A percentile compares a stretch with the other conserved stretches of the same genome.
phyloP scores from a whole-genome alignment of 106 monocot genomes.

The Iris macrosiphon region DNA sequence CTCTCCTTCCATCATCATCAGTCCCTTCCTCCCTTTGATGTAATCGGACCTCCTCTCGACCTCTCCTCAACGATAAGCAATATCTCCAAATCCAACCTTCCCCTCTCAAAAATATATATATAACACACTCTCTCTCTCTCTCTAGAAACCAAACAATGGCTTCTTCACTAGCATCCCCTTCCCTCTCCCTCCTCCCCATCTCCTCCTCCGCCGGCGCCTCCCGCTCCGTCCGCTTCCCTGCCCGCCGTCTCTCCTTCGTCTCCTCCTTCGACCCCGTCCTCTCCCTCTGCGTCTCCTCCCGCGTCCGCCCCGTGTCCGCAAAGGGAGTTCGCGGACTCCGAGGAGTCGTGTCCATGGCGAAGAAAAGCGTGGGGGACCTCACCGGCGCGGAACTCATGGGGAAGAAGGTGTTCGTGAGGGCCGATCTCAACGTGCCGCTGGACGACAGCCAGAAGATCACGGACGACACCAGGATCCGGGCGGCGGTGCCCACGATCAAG shows the following conservation, averaged over 20 bases:
- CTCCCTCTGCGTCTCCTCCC: conserved; percentile 15
- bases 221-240: conserved; percentile 19
- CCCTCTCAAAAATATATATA: not conserved
- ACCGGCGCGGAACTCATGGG: conserved; percentile 61
- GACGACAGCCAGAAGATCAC: conserved; percentile 86
- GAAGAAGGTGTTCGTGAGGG: conserved; percentile 78
- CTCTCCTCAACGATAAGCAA: conserved; percentile 54
- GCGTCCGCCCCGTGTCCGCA: conserved; percentile 26
- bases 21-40: too few species aligned
- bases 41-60: too few species aligned
- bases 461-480: conserved; percentile 87
- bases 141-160: not conserved
- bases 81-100: too few species aligned
- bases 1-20: too few species aligned
- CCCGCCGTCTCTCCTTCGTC: conserved; percentile 42
- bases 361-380: conserved; percentile 87
- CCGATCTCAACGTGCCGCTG: conserved; percentile 85
- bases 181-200: conserved; percentile 41
- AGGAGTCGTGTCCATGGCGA: conserved; percentile 71
- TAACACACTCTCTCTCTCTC: conserved; percentile 1
- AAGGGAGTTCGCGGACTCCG: conserved; percentile 27
- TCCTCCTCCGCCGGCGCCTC: conserved; percentile 23
- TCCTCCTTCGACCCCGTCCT: conserved; percentile 34
- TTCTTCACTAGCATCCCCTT: not conserved
- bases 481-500: conserved; percentile 91